These are phyloP conservation scores for Botrytis aclada DNA, from an alignment of 2,329 filamentous ascomycete genomes.

Conservation along the genomic window DNA sequence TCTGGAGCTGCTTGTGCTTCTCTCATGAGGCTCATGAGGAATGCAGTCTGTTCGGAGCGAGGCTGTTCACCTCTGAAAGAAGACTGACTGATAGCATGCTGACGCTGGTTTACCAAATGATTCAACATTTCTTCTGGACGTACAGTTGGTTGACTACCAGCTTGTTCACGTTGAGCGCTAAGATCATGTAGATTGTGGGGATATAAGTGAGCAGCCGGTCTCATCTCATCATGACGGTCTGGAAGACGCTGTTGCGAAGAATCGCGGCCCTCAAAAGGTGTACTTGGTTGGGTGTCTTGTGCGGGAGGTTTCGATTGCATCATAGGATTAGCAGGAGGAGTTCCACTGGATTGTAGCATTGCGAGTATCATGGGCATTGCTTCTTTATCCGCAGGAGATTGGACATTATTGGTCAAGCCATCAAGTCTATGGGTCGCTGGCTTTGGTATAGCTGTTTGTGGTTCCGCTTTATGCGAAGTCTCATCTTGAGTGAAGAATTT, in stretches of 20 bases:
- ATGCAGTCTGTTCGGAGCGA: constrained; percentile 66
- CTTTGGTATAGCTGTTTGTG: constrained; percentile 44
- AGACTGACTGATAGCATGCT: constrained; percentile 52
- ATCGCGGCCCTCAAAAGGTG: constrained; percentile 46
- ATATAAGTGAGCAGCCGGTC: constrained; percentile 36
- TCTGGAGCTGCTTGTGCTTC: constrained; percentile 49
- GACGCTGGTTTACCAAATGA: constrained; percentile 58
- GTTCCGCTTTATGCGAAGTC: constrained; percentile 48
- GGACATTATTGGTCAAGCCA: constrained; percentile 23
- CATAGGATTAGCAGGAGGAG: constrained; percentile 42
- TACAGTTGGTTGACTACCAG: constrained; percentile 40
- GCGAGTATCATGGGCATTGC: constrained; percentile 80
- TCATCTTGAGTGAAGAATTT: constrained; percentile 68
- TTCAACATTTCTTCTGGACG: constrained; percentile 60
- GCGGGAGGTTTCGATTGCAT: constrained; percentile 33
- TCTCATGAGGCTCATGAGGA: constrained; percentile 82
- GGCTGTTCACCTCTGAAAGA: constrained; percentile 47
- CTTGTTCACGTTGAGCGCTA: constrained; percentile 44
- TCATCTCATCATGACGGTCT: constrained; percentile 35
- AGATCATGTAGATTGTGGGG: constrained; percentile 49
- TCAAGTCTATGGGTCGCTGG: constrained; percentile 31
- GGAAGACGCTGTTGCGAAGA: constrained; percentile 42
- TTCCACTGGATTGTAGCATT: constrained; percentile 63
- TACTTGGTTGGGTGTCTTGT: constrained; percentile 47
- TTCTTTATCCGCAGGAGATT: constrained; percentile 66